Conservation (phyloP, 805 yeast genomes). For the Teunomyces kruisii region DNA sequence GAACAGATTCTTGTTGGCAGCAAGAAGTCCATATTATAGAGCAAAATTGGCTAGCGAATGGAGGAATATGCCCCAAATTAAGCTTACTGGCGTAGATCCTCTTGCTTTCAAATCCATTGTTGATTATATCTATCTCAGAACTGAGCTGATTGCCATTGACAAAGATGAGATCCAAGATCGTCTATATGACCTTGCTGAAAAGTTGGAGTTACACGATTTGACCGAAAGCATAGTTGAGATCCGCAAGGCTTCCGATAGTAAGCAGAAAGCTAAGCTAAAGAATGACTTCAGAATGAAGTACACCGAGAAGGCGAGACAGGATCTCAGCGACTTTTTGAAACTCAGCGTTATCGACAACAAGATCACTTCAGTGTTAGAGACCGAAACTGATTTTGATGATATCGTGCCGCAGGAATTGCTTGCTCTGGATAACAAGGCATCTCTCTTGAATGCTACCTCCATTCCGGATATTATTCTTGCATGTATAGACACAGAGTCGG, state of each 20-base stretch:
- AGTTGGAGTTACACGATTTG: slow-evolving; percentile 36
- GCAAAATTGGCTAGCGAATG: slow-evolving; percentile 23
- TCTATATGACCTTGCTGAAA: slow-evolving; percentile 30
- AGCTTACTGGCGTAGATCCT: slow-evolving; percentile 19
- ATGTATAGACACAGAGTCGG: slow-evolving; percentile 28
- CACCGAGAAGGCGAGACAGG: slow-evolving; percentile 35
- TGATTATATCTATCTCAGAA: slow-evolving; percentile 33
- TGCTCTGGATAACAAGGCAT: slow-evolving; percentile 17
- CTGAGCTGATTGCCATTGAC: slow-evolving; percentile 30
- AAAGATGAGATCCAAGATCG: slow-evolving; percentile 11
- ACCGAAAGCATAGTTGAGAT: slow-evolving; percentile 31
- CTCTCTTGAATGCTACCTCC: slow-evolving; percentile 21
- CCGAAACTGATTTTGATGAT: slow-evolving; percentile 33
- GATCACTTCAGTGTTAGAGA: slow-evolving; percentile 9
- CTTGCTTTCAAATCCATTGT: slow-evolving; percentile 21
- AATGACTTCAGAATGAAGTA: slow-evolving; percentile 30
- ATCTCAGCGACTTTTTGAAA: slow-evolving; percentile 29
- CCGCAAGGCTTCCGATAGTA: slow-evolving; percentile 19
- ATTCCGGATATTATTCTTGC: slow-evolving; percentile 51
- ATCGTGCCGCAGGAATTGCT: slow-evolving; percentile 19
- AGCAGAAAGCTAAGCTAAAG: slow-evolving; percentile 27
- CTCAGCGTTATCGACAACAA: slow-evolving; percentile 20
- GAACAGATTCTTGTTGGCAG: slow-evolving; percentile 35
- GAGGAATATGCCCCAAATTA: slow-evolving; percentile 15
- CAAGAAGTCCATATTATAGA: slow-evolving; percentile 28